phyloP scores from a whole-genome alignment of 441 rosid species.

The Hura crepitans region DNA sequence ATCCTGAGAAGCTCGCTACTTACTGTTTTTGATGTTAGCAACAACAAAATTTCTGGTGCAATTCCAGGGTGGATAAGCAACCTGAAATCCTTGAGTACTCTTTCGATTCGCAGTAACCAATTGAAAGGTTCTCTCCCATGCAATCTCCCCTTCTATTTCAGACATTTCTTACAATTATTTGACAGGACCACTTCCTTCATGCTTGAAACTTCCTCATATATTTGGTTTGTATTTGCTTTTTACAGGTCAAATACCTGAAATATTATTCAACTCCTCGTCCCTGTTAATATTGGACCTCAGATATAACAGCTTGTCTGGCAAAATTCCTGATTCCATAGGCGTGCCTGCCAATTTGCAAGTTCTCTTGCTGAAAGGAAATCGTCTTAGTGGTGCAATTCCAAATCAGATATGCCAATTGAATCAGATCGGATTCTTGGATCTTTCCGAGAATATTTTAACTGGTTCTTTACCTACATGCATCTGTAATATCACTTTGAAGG shows the following conservation, averaged over 20 bases:
- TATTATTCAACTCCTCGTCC: not conserved
- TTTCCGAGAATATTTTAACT: constrained; percentile 24
- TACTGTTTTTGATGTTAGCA: not conserved
- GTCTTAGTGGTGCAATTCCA: constrained; percentile 1
- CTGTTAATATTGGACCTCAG: not conserved
- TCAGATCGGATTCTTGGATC: constrained; percentile 25
- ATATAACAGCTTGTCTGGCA: constrained; percentile 1
- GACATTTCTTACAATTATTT: constrained; percentile 7
- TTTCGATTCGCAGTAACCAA: not conserved
- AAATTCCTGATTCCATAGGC: not conserved
- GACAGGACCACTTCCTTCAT: constrained; percentile 8
- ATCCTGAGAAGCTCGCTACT: constrained; percentile 4
- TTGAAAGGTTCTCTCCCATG: constrained; percentile 4
- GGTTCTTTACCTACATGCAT: constrained; percentile 21
- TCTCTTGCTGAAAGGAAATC: constrained; percentile 7
- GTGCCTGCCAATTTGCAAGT: not conserved
- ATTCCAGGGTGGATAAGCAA: constrained; percentile 5
- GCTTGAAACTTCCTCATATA: not conserved
- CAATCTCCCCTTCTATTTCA: not conserved
- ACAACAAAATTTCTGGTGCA: not conserved
- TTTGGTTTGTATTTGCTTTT: not conserved
- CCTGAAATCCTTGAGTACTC: not conserved
- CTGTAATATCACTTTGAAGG: constrained; percentile 8
- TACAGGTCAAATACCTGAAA: constrained; percentile 1
- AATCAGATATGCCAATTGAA: constrained; percentile 14